A percentile compares a stretch with the other conserved stretches of the same genome.
Evolutionary conservation across 2,329 filamentous ascomycete species (phyloP).

Genomic region (Pyricularia grisea): DNA sequence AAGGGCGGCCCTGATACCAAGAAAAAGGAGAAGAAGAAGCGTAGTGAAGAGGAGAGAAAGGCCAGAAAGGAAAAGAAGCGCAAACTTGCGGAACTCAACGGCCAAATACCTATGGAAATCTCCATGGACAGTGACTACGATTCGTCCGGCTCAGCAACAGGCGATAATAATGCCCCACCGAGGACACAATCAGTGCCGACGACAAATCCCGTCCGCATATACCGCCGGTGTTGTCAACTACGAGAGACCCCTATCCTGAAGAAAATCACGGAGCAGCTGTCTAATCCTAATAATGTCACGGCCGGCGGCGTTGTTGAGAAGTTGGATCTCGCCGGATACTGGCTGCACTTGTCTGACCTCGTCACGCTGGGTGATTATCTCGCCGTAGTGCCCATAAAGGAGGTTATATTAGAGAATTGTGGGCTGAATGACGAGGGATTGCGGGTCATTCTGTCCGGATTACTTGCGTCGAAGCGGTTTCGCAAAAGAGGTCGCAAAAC

Average conservation of each 20-base stretch:
- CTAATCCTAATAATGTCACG: conserved; percentile 56
- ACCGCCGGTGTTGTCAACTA: conserved; percentile 87
- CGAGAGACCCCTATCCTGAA: conserved; percentile 88
- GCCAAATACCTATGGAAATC: conserved; percentile 76
- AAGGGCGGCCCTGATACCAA: conserved; percentile 33
- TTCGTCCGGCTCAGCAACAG: conserved; percentile 30
- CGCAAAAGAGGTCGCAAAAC: conserved; percentile 43
- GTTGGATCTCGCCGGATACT: conserved; percentile 76
- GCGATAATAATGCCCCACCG: conserved; percentile 19
- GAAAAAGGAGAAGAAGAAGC: conserved; percentile 95
- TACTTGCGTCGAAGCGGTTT: conserved; percentile 69
- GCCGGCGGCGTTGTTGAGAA: conserved; percentile 67
- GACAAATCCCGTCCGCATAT: conserved; percentile 85
- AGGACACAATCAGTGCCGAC: conserved; percentile 63
- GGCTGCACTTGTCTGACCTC: conserved; percentile 74
- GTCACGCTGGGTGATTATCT: conserved; percentile 88
- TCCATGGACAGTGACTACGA: conserved; percentile 52
- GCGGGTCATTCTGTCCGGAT: conserved; percentile 74
- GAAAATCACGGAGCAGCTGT: conserved; percentile 82
- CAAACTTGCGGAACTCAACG: conserved; percentile 78
- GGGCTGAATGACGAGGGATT: conserved; percentile 80
- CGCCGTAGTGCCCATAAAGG: conserved; percentile 82
- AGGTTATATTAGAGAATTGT: conserved; percentile 79
- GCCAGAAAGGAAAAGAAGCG: conserved; percentile 85
- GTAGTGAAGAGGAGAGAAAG: conserved; percentile 85